A percentile compares a stretch with the other conserved stretches of the same genome.
Conservation (phyloP, 306 rosid species). For the Glycyrrhiza uralensis region DNA sequence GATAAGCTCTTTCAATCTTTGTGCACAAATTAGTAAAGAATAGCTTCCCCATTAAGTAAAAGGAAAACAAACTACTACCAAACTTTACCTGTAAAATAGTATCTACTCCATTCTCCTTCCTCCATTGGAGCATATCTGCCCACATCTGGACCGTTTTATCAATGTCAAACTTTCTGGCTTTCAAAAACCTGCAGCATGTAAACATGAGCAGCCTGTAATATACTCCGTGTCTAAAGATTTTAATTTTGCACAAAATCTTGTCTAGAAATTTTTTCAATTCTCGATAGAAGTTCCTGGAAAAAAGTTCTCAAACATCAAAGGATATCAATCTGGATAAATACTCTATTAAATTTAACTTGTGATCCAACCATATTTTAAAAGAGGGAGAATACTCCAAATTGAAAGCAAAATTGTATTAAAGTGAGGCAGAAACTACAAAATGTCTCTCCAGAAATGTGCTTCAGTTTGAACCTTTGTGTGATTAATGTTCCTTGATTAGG, state of each 20-base stretch:
- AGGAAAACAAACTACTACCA: background rate
- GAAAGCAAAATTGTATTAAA: constrained; percentile 8
- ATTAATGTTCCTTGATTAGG: background rate
- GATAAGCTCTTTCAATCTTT: background rate
- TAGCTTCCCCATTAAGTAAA: constrained; percentile 6
- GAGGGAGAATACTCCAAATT: background rate
- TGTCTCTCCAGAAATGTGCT: background rate
- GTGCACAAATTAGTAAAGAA: background rate
- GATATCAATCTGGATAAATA: background rate
- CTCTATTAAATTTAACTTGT: constrained; percentile 1
- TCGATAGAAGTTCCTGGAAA: background rate
- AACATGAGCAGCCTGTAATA: constrained; percentile 18
- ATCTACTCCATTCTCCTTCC: constrained; percentile 82
- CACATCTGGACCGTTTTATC: constrained; percentile 77
- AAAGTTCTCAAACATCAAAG: background rate
- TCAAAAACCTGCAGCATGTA: constrained; percentile 64
- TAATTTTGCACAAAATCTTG: background rate
- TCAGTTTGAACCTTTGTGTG: background rate
- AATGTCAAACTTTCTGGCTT: constrained; percentile 71
- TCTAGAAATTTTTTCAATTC: background rate
- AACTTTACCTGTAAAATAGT: constrained; percentile 71
- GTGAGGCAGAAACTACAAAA: constrained; percentile 13
- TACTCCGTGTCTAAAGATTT: background rate
- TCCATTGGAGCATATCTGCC: constrained; percentile 92
- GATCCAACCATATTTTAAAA: background rate